Base-by-base conservation (phyloP, 345 rosid genomes). In the Melaleuca quinquenervia region DNA sequence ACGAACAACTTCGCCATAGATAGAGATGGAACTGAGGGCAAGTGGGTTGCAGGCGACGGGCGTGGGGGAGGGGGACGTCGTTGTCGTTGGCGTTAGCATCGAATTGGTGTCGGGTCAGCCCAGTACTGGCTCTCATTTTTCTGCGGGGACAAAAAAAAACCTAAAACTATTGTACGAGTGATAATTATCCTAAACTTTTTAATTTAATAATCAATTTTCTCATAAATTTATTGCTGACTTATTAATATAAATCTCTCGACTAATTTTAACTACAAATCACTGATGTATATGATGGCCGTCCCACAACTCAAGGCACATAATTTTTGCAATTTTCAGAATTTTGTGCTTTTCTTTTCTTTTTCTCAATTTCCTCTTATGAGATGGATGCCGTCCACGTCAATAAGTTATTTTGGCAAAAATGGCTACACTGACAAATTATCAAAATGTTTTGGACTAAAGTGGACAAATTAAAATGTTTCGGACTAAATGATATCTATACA, bases 401-500 rank as follows among this genome's bases (percentile, higher is more conserved):
- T 1, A 9, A 64, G 41, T 29, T 29, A 64, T 27, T 15, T 7
- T 64, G 20, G 8, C 18, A 21, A 0, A 1, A 64, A 29, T 4
- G 1, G 16, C 6, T 64, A 29, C 2, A 8, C 32, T 32, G 6
- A 1, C 22, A 64, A 64, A 64, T 32, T 3, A 0, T 8, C 11
- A 32, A 64, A 64, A 64, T 8, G 1, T 64, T 64, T 29, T 15
- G 76, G 7, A 9, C 5, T 29, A 5, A 7, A 16, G 29, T 15
- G 0, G 3, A 3, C 5, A 64, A 7, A 32, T 32, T 32, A 8
- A 64, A 8, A 64, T 3, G 3, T 29, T 16, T 32, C 7, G 13
- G 1, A 29, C 0, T 32, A 0, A 29, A 64, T 64, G 10, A 1
- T 6, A 64, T 64, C 1, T 6, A 0, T 64, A 29, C 0, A 27